A percentile compares a stretch with the other conserved stretches of the same genome.
These are phyloP conservation scores for Apiospora sp. DNA, from an alignment of 2,329 filamentous ascomycete species.

Conservation along the genomic window DNA sequence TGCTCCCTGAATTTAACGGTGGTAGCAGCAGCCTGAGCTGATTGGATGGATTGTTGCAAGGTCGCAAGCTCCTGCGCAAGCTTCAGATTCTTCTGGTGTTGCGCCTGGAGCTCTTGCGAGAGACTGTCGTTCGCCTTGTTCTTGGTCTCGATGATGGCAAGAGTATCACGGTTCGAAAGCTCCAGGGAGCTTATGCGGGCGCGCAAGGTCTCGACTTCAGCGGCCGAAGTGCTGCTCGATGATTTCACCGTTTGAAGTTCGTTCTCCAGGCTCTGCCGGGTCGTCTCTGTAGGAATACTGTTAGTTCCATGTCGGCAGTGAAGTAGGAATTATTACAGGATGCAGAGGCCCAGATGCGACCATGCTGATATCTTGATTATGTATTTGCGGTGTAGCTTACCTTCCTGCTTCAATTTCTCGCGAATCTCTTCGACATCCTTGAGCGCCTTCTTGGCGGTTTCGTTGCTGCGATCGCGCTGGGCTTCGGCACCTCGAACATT, in stretches of 20 bases:
- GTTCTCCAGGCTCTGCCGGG: constrained; percentile 77
- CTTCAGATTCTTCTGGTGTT: constrained; percentile 87
- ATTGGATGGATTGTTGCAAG: constrained; percentile 85
- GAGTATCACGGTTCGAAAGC: constrained; percentile 88
- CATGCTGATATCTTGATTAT: background rate
- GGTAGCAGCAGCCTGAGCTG: constrained; percentile 79
- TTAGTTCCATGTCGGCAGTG: constrained; percentile 28
- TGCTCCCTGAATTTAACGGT: constrained; percentile 91
- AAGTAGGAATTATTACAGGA: background rate
- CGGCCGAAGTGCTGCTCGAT: constrained; percentile 75
- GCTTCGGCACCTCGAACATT: constrained; percentile 84
- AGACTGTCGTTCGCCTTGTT: constrained; percentile 85
- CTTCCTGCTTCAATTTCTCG: constrained; percentile 82
- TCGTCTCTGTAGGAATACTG: constrained; percentile 66
- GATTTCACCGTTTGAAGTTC: constrained; percentile 83
- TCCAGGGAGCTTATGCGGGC: constrained; percentile 88
- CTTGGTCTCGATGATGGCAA: constrained; percentile 90
- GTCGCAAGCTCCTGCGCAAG: constrained; percentile 82
- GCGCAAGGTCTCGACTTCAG: constrained; percentile 78
- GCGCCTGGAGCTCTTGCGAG: constrained; percentile 83
- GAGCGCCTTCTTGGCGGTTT: constrained; percentile 81
- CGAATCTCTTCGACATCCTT: constrained; percentile 85
- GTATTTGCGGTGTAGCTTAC: constrained; percentile 55
- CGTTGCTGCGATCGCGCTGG: constrained; percentile 82
- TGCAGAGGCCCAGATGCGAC: background rate